Conservation (phyloP, 805 yeast species). For the Maudiozyma saulgeensis region DNA sequence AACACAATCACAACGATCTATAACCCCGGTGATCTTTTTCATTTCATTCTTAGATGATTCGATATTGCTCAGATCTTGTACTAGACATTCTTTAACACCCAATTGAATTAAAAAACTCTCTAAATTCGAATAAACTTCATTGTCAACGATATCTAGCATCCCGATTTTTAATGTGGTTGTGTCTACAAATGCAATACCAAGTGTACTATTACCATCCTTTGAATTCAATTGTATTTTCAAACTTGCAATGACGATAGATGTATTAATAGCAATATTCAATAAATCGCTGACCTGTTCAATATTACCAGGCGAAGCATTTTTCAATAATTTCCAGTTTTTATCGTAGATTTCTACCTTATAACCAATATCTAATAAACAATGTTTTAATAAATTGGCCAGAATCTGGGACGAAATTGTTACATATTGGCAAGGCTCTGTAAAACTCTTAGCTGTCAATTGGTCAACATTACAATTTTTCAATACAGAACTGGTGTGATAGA, state of each 20-base stretch:
- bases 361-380: conserved; percentile 60
- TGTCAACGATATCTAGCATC: conserved; percentile 72
- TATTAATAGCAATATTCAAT: conserved; percentile 38
- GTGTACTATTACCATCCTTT: conserved; percentile 32
- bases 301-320: conserved; percentile 84
- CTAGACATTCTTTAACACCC: conserved; percentile 76
- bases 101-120: conserved; percentile 82
- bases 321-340: conserved; percentile 47
- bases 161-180: conserved; percentile 59
- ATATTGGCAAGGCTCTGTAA: conserved; percentile 31
- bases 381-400: conserved; percentile 52
- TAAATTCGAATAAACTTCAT: conserved; percentile 75
- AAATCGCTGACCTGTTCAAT: conserved; percentile 67
- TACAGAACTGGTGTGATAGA: conserved; percentile 78
- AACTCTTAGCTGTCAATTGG: conserved; percentile 32
- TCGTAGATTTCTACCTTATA: conserved; percentile 75
- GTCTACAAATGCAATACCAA: conserved; percentile 79
- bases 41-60: conserved; percentile 33
- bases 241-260: conserved; percentile 45
- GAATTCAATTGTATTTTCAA: conserved; percentile 28
- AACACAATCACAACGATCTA: conserved; percentile 72
- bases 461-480: conserved; percentile 42
- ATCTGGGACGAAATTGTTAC: conserved; percentile 75
- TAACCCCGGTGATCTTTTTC: conserved; percentile 55
- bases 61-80: conserved; percentile 35